Evolutionary conservation across 306 rosid species (phyloP).

Genomic region (Vigna reflexopilosa): DNA sequence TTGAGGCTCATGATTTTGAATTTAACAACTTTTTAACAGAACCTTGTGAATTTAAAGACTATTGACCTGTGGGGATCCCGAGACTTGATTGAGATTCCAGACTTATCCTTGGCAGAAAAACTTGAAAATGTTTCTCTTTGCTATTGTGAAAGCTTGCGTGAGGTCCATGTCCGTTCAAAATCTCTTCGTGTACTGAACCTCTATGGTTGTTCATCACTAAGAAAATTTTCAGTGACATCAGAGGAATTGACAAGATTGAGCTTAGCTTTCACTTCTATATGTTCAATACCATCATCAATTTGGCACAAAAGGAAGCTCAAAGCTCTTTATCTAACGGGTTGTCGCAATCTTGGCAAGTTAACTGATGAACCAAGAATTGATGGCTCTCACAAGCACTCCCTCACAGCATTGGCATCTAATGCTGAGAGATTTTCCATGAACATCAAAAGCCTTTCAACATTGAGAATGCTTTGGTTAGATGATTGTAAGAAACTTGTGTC

Average conservation of each 20-base stretch:
- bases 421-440: neutral
- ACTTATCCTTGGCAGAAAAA: constrained; percentile 30
- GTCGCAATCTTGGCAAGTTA: neutral
- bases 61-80: constrained; percentile 10
- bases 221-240: constrained; percentile 11
- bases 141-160: neutral
- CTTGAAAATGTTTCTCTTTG: neutral
- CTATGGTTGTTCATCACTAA: neutral
- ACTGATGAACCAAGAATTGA: neutral
- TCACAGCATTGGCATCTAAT: neutral
- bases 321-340: neutral
- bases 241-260: neutral
- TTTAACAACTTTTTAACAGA: neutral
- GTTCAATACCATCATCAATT: constrained; percentile 3
- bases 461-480: constrained; percentile 9
- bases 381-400: neutral
- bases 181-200: neutral
- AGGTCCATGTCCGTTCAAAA: constrained; percentile 13
- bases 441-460: neutral
- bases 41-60: neutral
- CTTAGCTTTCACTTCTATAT: neutral
- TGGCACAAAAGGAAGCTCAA: neutral
- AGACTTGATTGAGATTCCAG: constrained; percentile 25
- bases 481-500: constrained; percentile 8
- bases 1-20: neutral